Evolutionary conservation across 371 early-diverging fungal species (phyloP).

Genomic region (Syncephalastrum monosporum): DNA sequence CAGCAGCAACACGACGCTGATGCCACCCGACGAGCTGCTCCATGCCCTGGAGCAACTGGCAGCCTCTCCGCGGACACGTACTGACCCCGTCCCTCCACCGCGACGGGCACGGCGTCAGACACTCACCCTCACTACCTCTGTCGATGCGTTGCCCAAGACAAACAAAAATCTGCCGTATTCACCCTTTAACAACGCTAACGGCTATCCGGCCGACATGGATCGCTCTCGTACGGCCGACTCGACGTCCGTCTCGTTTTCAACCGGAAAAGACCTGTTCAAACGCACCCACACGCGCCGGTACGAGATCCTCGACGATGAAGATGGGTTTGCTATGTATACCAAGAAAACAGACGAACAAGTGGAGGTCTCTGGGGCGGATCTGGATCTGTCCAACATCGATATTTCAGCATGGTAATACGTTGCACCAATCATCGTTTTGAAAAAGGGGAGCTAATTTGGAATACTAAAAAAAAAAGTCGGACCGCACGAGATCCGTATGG

Average conservation of each 20-base stretch:
- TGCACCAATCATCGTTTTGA: slow-evolving; percentile 5
- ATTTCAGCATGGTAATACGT: neutral
- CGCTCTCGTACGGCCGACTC: neutral
- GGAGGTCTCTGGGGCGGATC: neutral
- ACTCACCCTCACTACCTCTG: neutral
- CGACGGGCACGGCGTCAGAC: neutral
- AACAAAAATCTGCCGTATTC: slow-evolving; percentile 14
- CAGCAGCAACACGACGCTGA: too few relatives aligned
- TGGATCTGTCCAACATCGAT: neutral
- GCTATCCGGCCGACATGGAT: neutral
- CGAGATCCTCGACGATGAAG: too few relatives aligned
- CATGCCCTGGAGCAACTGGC: slow-evolving; percentile 4
- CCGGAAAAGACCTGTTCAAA: too few relatives aligned
- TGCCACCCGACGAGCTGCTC: neutral
- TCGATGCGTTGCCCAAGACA: slow-evolving; percentile 2
- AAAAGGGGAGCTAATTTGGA: too few relatives aligned
- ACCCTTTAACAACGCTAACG: slow-evolving; percentile 5
- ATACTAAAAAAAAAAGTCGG: slow-evolving; percentile 6
- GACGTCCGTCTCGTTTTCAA: neutral
- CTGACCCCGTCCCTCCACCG: neutral
- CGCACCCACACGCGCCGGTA: too few relatives aligned
- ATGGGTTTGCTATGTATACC: too few relatives aligned
- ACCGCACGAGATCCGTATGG: slow-evolving; percentile 54
- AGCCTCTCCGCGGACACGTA: neutral
- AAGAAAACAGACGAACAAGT: neutral